Evolutionary conservation across 768 basidiomycete genomes (phyloP), one percentile per base, ranked within the genome.

Genomic region (Serendipita sp.): DNA sequence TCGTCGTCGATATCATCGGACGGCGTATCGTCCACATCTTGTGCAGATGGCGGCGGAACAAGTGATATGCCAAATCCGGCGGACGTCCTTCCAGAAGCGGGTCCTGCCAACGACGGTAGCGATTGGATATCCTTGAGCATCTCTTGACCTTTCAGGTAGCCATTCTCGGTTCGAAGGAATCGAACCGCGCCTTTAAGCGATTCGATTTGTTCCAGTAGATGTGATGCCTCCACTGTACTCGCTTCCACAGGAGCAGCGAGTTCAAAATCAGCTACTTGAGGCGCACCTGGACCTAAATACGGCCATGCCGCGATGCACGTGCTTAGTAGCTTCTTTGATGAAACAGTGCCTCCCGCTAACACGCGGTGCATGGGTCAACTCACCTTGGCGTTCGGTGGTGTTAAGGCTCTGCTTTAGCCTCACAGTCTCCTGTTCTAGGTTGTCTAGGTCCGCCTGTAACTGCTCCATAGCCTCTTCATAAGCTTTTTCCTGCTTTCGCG

Each of bases 401-500:
- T 78, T 81, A 34, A 80, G 79, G 68, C 82, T 71, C 2, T 79
- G 75, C 76, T 89, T 91, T 66, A 97, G 75, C 72, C 86, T 90
- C 2, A 77, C 81, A 70, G 91, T 91, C 68, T 98, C 94, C 71
- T 90, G 84, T 72, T 94, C 91, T 60, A 94, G 75, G 0, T 77
- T 71, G 71, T 96, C 93, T 65, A 96, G 74, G 68, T 99, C 95
- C 0, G 83, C 80, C 70, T 95, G 92, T 9, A 98, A 73, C 68
- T 91, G 90, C 66, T 94, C 93, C 78, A 97, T 88, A 2, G 92
- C 90, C 68, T 95, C 92, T 70, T 91, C 88, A 68, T 94, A 90
- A 33, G 86, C 85, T 62, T 85, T 79, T 72, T 95, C 92, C 69
- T 95, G 89, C 72, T 92, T 89, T 72, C 83, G 82, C 2, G 84